These are phyloP conservation scores for Xylaria multiplex DNA, from an alignment of 2,329 filamentous ascomycete species.

Conservation along the genomic window DNA sequence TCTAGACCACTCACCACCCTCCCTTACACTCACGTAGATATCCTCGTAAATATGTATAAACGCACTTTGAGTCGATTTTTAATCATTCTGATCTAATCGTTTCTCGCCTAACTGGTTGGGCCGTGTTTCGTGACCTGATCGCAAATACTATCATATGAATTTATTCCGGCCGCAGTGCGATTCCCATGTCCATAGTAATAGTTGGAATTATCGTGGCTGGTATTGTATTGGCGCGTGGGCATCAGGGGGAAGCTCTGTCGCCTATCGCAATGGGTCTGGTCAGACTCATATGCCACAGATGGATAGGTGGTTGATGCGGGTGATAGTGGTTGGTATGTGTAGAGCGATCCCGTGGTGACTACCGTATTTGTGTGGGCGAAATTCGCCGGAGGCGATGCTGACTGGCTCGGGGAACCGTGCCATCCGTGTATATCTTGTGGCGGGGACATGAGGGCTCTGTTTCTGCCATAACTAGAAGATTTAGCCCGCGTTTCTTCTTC, in stretches of 20 bases:
- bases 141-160: conserved; percentile 1
- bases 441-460: conserved; percentile 1
- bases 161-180: neutral
- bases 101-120: neutral
- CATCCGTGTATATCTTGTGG: conserved; percentile 22
- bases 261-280: conserved; percentile 11
- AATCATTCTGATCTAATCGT: neutral
- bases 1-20: neutral
- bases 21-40: neutral
- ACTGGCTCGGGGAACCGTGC: conserved; percentile 7
- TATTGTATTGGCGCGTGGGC: conserved; percentile 13
- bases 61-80: neutral
- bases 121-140: conserved; percentile 3
- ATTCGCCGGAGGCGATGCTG: conserved; percentile 9
- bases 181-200: conserved; percentile 24
- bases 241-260: conserved; percentile 14
- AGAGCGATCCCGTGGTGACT: conserved; percentile 2
- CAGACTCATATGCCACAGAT: conserved; percentile 21
- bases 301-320: conserved; percentile 22
- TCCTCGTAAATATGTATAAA: neutral
- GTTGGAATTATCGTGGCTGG: neutral
- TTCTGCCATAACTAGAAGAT: conserved; percentile 20
- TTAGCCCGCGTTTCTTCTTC: neutral
- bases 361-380: conserved; percentile 11
- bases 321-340: conserved; percentile 23